Conservation (phyloP, 805 yeast species). For the Huiozyma naganishii region DNA sequence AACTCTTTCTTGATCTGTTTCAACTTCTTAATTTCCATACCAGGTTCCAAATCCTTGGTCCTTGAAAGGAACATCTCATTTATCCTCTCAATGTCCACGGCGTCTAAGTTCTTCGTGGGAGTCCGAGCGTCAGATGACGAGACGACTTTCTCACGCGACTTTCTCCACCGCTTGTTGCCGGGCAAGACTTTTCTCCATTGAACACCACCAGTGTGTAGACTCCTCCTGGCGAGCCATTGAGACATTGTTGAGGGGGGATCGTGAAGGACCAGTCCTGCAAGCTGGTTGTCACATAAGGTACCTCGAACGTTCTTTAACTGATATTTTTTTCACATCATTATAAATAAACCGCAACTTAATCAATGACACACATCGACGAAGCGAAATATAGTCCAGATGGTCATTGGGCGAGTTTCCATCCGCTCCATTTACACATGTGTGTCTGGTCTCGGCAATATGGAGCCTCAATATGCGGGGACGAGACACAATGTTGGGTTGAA, state of each 20-base stretch:
- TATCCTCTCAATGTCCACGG: conserved; percentile 4
- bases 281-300: neutral
- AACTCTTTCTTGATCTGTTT: conserved; percentile 13
- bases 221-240: neutral
- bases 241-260: neutral
- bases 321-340: neutral
- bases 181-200: neutral
- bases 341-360: neutral
- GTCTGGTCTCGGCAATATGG: conserved; percentile 62
- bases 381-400: neutral
- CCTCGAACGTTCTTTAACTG: neutral
- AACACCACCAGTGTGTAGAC: neutral
- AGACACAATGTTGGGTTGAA: conserved; percentile 74
- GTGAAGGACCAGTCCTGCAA: neutral
- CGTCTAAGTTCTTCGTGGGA: neutral
- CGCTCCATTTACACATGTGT: conserved; percentile 13
- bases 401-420: too few relatives aligned
- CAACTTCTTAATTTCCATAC: conserved; percentile 17
- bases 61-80: conserved; percentile 14
- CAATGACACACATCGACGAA: neutral
- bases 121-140: too few relatives aligned
- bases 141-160: neutral
- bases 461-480: conserved; percentile 44
- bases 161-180: neutral
- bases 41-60: conserved; percentile 22